Evolutionary conservation across 2,329 filamentous ascomycete species (phyloP).

Genomic region (Scopulariopsis brevicaulis): DNA sequence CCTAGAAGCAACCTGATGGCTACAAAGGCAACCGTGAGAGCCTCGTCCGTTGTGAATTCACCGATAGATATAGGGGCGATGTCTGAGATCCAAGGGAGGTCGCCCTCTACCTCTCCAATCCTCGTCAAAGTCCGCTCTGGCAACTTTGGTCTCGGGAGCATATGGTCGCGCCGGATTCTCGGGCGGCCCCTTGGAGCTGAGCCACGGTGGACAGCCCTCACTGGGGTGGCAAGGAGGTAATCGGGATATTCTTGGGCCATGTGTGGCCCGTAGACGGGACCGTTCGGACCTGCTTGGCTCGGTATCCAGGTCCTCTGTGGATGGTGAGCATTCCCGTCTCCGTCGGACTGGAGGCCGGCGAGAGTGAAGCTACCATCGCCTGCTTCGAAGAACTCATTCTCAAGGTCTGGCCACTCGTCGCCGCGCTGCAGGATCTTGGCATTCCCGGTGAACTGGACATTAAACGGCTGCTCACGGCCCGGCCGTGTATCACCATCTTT

Average conservation of each 20-base stretch:
- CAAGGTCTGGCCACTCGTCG: slow-evolving; percentile 20
- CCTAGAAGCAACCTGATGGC: slow-evolving; percentile 47
- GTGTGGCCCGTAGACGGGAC: slow-evolving; percentile 1
- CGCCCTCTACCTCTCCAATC: slow-evolving; percentile 4
- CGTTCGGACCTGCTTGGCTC: neutral
- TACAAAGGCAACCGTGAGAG: slow-evolving; percentile 44
- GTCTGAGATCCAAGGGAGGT: neutral
- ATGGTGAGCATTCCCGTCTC: neutral
- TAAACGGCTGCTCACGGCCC: neutral
- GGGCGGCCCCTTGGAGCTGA: slow-evolving; percentile 7
- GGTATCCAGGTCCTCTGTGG: neutral
- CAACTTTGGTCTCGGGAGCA: slow-evolving; percentile 1
- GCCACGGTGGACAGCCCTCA: neutral
- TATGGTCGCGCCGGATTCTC: slow-evolving; percentile 2
- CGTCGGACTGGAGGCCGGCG: slow-evolving; percentile 30
- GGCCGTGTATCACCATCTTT: neutral
- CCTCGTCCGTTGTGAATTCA: slow-evolving; percentile 7
- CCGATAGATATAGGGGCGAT: neutral
- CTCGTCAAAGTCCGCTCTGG: slow-evolving; percentile 6
- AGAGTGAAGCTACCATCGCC: slow-evolving; percentile 26
- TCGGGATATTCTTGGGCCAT: neutral
- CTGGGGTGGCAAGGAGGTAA: neutral
- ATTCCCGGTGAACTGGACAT: slow-evolving; percentile 6
- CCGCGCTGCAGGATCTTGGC: slow-evolving; percentile 12
- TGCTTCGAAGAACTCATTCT: slow-evolving; percentile 21